Evolutionary conservation across 345 rosid genomes (phyloP).

Genomic region (Eucalyptus lansdowneana): DNA sequence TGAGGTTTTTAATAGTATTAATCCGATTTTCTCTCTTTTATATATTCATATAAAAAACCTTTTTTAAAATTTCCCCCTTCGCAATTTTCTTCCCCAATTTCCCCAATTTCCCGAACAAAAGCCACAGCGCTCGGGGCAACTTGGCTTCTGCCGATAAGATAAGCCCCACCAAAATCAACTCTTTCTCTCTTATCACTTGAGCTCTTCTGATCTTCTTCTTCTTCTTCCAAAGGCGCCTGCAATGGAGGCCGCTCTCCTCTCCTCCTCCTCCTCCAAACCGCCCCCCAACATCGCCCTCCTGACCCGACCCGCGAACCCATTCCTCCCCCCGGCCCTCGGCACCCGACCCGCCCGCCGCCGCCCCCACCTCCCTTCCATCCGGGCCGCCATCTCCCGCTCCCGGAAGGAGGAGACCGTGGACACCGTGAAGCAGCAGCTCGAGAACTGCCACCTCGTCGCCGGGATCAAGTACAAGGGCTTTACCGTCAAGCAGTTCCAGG

Average conservation of each 20-base stretch:
- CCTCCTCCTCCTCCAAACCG: constrained; percentile 37
- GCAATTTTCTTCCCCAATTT: background rate
- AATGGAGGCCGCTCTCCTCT: constrained; percentile 65
- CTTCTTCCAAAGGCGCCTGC: background rate
- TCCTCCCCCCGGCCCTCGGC: constrained; percentile 7
- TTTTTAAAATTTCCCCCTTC: background rate
- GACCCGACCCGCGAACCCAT: constrained; percentile 9
- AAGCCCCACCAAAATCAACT: background rate
- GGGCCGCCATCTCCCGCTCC: constrained; percentile 71
- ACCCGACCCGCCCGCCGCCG: background rate
- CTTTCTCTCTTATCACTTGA: background rate
- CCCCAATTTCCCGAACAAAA: background rate
- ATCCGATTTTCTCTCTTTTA: background rate
- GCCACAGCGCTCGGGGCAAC: background rate
- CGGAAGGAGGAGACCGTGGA: constrained; percentile 84
- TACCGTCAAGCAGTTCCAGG: constrained; percentile 85
- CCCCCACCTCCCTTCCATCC: constrained; percentile 20
- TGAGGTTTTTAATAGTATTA: fast-evolving
- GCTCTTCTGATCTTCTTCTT: background rate
- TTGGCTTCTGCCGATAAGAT: constrained; percentile 2
- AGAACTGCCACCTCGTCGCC: constrained; percentile 73
- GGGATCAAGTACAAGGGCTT: constrained; percentile 69
- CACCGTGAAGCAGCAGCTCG: constrained; percentile 62
- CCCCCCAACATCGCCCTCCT: background rate
- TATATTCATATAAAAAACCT: background rate